Evolutionary conservation across 441 rosid genomes (phyloP).

Genomic region (Geranium incanum): DNA sequence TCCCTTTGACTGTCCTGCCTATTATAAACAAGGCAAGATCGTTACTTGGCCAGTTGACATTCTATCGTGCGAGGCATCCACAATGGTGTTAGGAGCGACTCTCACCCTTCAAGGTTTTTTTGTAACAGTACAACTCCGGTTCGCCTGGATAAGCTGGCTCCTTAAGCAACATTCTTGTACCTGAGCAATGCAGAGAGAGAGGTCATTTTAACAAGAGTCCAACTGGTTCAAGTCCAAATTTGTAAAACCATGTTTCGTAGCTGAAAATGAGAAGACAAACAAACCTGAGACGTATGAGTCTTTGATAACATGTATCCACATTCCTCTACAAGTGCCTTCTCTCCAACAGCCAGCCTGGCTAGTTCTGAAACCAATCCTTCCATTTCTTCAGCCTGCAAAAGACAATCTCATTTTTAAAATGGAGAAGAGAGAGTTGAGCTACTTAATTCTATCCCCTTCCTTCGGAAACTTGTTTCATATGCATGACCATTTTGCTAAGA

Average conservation of each 20-base stretch:
- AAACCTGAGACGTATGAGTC: slow-evolving; percentile 48
- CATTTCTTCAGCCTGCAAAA: slow-evolving; percentile 54
- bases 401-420: background rate
- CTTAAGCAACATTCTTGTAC: slow-evolving; percentile 54
- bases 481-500: background rate
- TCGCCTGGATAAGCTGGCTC: slow-evolving; percentile 43
- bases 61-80: background rate
- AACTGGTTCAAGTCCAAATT: background rate
- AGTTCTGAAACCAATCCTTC: slow-evolving; percentile 52
- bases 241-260: background rate
- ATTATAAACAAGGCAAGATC: too few species aligned
- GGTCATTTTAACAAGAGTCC: background rate
- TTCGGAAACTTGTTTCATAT: background rate
- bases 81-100: background rate
- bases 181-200: slow-evolving; percentile 25
- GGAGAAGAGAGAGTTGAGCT: background rate
- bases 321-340: slow-evolving; percentile 54
- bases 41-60: background rate
- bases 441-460: background rate
- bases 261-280: slow-evolving; percentile 9
- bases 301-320: slow-evolving; percentile 43
- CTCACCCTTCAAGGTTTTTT: background rate
- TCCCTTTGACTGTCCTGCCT: too few species aligned
- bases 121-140: slow-evolving; percentile 4
- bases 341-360: slow-evolving; percentile 50